These are phyloP conservation scores for Gossypium lobatum DNA, from an alignment of 441 rosid species.

Conservation along the genomic window DNA sequence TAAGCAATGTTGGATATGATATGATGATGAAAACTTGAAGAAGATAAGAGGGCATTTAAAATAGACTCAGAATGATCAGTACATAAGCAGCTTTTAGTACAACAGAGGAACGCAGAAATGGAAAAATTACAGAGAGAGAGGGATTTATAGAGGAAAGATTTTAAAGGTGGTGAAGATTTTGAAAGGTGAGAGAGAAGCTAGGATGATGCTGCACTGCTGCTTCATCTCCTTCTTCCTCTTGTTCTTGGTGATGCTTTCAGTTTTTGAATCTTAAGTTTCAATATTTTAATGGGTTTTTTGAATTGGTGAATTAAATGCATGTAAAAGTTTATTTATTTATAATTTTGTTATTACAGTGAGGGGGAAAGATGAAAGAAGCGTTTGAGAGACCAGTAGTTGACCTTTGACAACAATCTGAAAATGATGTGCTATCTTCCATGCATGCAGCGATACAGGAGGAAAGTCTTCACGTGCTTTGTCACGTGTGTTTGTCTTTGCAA, in stretches of 20 bases:
- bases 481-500: constrained; percentile 30
- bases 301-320: constrained; percentile 10
- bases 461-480: constrained; percentile 25
- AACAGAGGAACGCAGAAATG: not conserved
- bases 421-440: constrained; percentile 10
- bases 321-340: not conserved
- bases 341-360: not conserved
- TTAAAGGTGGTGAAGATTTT: constrained; percentile 10
- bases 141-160: not conserved
- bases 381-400: constrained; percentile 39
- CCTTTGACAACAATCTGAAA: constrained; percentile 28
- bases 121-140: not conserved
- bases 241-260: not conserved
- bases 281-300: constrained; percentile 24
- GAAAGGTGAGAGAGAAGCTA: constrained; percentile 16
- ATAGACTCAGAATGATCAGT: not conserved
- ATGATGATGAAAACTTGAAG: not conserved
- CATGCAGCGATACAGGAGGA: not conserved
- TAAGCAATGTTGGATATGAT: not conserved
- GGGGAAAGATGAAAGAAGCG: too few relatives aligned
- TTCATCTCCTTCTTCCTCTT: not conserved
- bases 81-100: constrained; percentile 2
- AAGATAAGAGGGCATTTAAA: not conserved
- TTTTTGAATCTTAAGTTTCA: constrained; percentile 31
- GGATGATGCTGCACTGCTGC: not conserved